Evolutionary conservation across 75 land plant species (phyloP), one percentile per base, ranked within the genome.

Genomic region (Picea glauca): DNA sequence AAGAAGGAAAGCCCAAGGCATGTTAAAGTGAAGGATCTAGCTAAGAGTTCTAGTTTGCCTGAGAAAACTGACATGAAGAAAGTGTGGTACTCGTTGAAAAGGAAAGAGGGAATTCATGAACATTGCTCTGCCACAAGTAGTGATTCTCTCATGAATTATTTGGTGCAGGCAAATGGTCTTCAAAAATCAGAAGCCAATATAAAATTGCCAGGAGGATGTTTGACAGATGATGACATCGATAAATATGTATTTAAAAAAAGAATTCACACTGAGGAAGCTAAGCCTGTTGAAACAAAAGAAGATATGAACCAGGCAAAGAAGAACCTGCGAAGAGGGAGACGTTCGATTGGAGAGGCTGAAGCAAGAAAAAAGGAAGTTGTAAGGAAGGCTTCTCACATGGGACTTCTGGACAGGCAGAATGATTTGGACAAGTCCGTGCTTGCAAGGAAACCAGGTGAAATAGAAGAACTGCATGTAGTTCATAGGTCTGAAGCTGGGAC

Each of bases 341-440:
- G 17, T 68, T 20, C 8, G 3, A 38, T 40, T 40, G 40, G 40
- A 40, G 73, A 68, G n/a, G 73, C 32, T 2, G 8, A 43, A 20
- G 23, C 73, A 40, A 68, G 73, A 40, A 68, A 40, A 20, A 68
- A 67, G 14, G 72, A 68, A 68, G 46, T 40, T 68, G 73, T 40
- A 18, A 68, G 54, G 54, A 70, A 70, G 54, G 73, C 73, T 40
- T 70, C 9, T 7, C 73, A 70, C 54, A 70, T 35, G 73, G 43
- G 17, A 40, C 50, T 46, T 46, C 50, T 70, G 46, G 54, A n/a
- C 23, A 40, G 9, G 20, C 40, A 70, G 54, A 40, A 70, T 7
- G 73, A 70, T 18, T 70, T 11, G 17, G 46, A 18, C 43, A 70
- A 5, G 54, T 18, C 20, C 33, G 4, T 14, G 18, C 26, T 63